phyloP scores from a whole-genome alignment of 2,329 filamentous ascomycete genomes.

The Paecilomyces sp. region DNA sequence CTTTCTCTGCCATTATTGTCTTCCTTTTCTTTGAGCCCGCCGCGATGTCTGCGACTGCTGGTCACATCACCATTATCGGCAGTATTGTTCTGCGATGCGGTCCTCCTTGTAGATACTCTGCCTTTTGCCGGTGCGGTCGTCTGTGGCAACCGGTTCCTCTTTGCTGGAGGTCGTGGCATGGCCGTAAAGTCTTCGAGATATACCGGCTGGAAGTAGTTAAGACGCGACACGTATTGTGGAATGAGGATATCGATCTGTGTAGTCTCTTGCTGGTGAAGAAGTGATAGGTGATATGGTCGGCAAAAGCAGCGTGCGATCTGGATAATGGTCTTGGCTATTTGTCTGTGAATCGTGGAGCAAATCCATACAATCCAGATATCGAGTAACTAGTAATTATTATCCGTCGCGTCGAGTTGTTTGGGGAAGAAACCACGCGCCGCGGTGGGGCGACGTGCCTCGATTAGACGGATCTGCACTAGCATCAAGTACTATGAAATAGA shows the following conservation, averaged over 20 bases:
- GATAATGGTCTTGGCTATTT: not conserved
- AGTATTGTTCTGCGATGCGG: slow-evolving; percentile 2
- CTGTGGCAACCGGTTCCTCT: slow-evolving; percentile 11
- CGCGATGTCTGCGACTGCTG: not conserved
- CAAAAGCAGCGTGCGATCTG: not conserved
- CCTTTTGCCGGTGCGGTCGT: not conserved
- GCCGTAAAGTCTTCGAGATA: not conserved
- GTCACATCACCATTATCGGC: slow-evolving; percentile 7
- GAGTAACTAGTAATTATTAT: not conserved
- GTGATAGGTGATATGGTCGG: not conserved
- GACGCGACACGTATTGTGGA: not conserved
- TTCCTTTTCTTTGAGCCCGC: slow-evolving; percentile 6
- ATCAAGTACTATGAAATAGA: no score
- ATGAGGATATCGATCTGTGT: not conserved
- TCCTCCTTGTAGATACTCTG: slow-evolving; percentile 1
- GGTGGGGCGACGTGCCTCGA: not conserved
- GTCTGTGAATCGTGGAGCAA: no score
- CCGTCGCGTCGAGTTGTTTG: not conserved
- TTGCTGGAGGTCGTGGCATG: slow-evolving; percentile 21
- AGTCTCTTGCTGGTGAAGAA: not conserved
- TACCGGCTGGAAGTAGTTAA: not conserved
- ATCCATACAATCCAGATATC: not conserved
- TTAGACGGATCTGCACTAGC: not conserved
- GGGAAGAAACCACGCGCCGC: not conserved
- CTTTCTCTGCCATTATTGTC: not conserved